Evolutionary conservation across 176 grass and related monocot genomes (phyloP).

Genomic region (Elaeis guineensis): DNA sequence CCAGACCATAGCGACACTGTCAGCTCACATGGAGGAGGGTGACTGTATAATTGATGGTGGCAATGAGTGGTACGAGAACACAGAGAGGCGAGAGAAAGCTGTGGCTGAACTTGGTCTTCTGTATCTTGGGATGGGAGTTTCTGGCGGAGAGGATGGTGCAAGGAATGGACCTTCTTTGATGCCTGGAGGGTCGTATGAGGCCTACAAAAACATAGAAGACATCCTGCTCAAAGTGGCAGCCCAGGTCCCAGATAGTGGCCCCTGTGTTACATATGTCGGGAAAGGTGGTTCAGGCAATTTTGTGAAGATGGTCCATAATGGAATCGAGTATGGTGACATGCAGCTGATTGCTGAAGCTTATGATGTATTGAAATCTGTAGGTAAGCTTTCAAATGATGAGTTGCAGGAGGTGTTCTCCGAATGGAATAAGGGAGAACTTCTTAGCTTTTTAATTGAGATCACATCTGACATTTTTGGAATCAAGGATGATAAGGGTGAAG

Average conservation of each 20-base stretch:
- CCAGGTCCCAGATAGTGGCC: slow-evolving; percentile 10
- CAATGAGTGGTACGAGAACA: slow-evolving; percentile 15
- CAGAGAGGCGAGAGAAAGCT: slow-evolving; percentile 6
- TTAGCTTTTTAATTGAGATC: slow-evolving; percentile 16
- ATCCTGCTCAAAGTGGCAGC: slow-evolving; percentile 14
- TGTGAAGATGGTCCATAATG: slow-evolving; percentile 12
- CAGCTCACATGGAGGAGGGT: slow-evolving; percentile 3
- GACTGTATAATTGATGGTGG: slow-evolving; percentile 15
- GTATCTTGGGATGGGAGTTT: slow-evolving; percentile 16
- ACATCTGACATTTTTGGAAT: slow-evolving; percentile 12
- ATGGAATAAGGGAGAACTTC: slow-evolving; percentile 16
- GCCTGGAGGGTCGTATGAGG: slow-evolving; percentile 12
- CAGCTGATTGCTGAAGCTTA: slow-evolving; percentile 17
- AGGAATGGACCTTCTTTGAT: slow-evolving; percentile 13
- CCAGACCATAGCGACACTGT: slow-evolving; percentile 14
- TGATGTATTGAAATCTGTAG: slow-evolving; percentile 10
- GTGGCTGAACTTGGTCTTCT: slow-evolving; percentile 5
- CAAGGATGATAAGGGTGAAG: slow-evolving; percentile 14
- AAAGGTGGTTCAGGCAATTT: slow-evolving; percentile 14
- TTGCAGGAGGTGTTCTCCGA: slow-evolving; percentile 10
- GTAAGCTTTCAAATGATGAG: slow-evolving; percentile 3
- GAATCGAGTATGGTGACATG: slow-evolving; percentile 16
- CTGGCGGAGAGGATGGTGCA: slow-evolving; percentile 13
- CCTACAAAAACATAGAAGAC: slow-evolving; percentile 12
- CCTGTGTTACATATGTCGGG: slow-evolving; percentile 7